Conservation (phyloP, 768 basidiomycete genomes). For the Leccinum subgranulosum region DNA sequence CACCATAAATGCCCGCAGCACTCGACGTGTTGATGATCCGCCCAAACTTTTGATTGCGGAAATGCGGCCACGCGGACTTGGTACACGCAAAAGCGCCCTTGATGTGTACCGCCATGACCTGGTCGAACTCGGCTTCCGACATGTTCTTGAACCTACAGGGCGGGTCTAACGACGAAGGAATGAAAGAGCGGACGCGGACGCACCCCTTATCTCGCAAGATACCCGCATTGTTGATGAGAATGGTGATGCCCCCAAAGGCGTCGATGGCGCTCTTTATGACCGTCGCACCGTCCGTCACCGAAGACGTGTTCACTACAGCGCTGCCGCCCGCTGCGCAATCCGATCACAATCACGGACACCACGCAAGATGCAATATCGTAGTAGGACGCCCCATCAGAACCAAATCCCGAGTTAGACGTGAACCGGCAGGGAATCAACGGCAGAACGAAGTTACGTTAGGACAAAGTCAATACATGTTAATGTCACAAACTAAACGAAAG, state of each 20-base stretch:
- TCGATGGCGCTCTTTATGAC: conserved; percentile 86
- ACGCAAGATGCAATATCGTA: too few relatives aligned
- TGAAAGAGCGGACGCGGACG: conserved; percentile 11
- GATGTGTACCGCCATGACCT: conserved; percentile 83
- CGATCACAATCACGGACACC: not conserved
- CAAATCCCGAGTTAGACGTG: not conserved
- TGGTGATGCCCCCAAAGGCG: conserved; percentile 78
- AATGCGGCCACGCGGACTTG: conserved; percentile 94
- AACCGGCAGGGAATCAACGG: too few relatives aligned
- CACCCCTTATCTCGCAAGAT: conserved; percentile 81
- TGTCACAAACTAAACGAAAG: not conserved
- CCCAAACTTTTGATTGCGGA: conserved; percentile 93
- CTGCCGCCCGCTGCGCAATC: conserved; percentile 69
- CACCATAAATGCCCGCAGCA: conserved; percentile 91
- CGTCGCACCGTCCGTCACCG: conserved; percentile 80
- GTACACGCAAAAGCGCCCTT: conserved; percentile 92
- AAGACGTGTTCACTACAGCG: conserved; percentile 83
- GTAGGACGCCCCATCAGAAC: not conserved
- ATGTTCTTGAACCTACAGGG: conserved; percentile 92
- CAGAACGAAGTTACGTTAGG: not conserved
- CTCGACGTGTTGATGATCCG: conserved; percentile 93
- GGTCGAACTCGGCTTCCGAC: conserved; percentile 92
- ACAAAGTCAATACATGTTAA: not conserved
- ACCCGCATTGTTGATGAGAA: conserved; percentile 95
- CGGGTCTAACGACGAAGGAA: not conserved